Evolutionary conservation across 768 basidiomycete species (phyloP), one percentile per base, ranked within the genome.

Genomic region (Imleria badia): DNA sequence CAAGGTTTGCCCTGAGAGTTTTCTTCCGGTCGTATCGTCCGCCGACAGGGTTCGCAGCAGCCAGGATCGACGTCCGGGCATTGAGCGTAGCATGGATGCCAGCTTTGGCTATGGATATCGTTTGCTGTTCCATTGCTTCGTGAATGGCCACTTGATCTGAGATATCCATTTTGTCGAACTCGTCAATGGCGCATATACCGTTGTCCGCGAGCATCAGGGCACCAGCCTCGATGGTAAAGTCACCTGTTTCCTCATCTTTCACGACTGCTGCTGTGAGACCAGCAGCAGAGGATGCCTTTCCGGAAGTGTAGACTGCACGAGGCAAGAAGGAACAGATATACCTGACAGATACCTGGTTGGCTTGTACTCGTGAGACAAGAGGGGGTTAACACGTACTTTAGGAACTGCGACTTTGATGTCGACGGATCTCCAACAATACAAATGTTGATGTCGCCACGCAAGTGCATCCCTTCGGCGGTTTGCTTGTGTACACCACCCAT

Each of bases 91-190:
- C 96, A 64, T 98, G 96, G 61, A 99, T 99, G 52, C 97, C 97
- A 3, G 97, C 97, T 71, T 99, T 99, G 39, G 97, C 97, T 59
- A 98, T 98, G 29, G 94, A 97, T 63, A 98, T 98, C 1, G 96
- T 98, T 75, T 98, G 95, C 75, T 98, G 96, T 85, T 98, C 96
- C 96, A 98, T 98, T 9, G 96, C 96, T 79, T 98, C 96, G 79
- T 99, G 97, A 64, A 99, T 98, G 34, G 97, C 97, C 40, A 98
- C 94, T 71, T 98, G 97, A 71, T 98, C 97, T 0, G 91, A 87
- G 48, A 98, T 86, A 70, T 98, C 96, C 97, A 99, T 99, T 74
- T 99, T 99, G 82, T 99, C 97, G 66, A 99, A 99, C 73, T 98
- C 97, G 75, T 99, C 97, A 65, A 99, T 99, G n/a, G 95, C 95